Evolutionary conservation across 768 basidiomycete genomes (phyloP), one percentile per base, ranked within the genome.

Genomic region (Leucocoprinus birnbaumii): DNA sequence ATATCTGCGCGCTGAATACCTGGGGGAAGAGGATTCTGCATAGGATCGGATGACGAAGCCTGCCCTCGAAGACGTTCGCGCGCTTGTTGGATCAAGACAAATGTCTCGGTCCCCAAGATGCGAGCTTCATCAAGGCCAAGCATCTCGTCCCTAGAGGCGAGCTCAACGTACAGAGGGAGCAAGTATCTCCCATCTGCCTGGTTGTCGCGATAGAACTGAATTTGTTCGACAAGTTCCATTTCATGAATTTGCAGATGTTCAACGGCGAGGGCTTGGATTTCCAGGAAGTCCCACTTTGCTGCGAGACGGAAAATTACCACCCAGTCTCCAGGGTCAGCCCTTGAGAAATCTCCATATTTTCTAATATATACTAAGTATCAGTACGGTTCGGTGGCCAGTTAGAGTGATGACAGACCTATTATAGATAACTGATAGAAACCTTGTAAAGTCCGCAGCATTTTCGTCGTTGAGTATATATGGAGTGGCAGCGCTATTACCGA

Each of bases 101-200:
- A 71, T 0, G 82, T 83, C 35, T 84, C 79, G 62, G 83, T 42
- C 60, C 84, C 83, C 18, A 91, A 70, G 34, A 69, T 67, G 2
- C 69, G 64, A 34, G 80, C 83, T 53, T 89, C 89, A 8, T 73
- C 73, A 2, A 80, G 67, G 0, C 71, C 73, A 14, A 85, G 73
- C 0, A 85, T 75, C 45, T 48, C 54, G 11, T 37, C 14, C 2
- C 54, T 37, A 14, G 14, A 27, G 22, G 40, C 26, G 22, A 55
- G 46, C 3, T 37, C 5, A 8, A 48, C 35, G 31, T 55, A 55
- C 0, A 55, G 46, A 8, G 46, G 54, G 24, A 55, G 31, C 6
- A 55, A 38, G 11, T 25, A 37, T n/a, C 24, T 41, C 7, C 25
- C 45, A 7, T 45, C 35, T 6, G 42, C 34, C 0, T 25, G 9